Conservation (phyloP, 345 rosid species). For the Limnanthes douglasii region DNA sequence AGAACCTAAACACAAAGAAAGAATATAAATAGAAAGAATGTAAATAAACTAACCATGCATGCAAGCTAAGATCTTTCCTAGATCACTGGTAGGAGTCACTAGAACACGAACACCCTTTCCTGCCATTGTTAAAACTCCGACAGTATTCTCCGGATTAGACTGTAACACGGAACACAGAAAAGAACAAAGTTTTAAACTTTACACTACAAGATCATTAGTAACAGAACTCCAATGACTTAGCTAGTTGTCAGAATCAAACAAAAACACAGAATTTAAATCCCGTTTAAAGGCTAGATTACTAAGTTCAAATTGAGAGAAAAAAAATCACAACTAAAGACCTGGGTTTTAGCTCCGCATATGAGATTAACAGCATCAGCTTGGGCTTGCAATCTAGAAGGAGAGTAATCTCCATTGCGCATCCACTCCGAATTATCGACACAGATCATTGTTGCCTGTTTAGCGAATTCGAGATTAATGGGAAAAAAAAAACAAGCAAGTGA, state of each 20-base stretch:
- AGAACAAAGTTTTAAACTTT: constrained; percentile 6
- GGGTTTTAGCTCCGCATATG: constrained; percentile 67
- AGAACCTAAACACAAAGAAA: neutral
- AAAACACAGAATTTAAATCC: neutral
- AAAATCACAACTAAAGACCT: constrained; percentile 31
- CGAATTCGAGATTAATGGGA: neutral
- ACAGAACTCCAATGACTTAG: constrained; percentile 11
- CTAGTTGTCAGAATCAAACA: constrained; percentile 5
- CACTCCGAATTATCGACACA: constrained; percentile 79
- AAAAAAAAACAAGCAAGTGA: neutral
- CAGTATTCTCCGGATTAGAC: constrained; percentile 85
- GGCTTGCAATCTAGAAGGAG: constrained; percentile 55
- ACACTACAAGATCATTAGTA: constrained; percentile 1
- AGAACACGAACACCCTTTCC: constrained; percentile 76
- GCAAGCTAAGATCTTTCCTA: constrained; percentile 62
- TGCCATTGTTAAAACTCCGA: constrained; percentile 69
- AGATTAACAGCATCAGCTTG: constrained; percentile 73
- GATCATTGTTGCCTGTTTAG: constrained; percentile 60
- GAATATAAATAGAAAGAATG: neutral
- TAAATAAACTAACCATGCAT: constrained; percentile 40
- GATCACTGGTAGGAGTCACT: constrained; percentile 68
- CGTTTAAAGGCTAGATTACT: too few relatives aligned
- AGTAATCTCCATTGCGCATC: constrained; percentile 84
- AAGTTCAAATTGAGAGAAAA: too few relatives aligned
- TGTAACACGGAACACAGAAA: constrained; percentile 12